Evolutionary conservation across 2,329 filamentous ascomycete genomes (phyloP).

Genomic region (Fonsecaea erecta): DNA sequence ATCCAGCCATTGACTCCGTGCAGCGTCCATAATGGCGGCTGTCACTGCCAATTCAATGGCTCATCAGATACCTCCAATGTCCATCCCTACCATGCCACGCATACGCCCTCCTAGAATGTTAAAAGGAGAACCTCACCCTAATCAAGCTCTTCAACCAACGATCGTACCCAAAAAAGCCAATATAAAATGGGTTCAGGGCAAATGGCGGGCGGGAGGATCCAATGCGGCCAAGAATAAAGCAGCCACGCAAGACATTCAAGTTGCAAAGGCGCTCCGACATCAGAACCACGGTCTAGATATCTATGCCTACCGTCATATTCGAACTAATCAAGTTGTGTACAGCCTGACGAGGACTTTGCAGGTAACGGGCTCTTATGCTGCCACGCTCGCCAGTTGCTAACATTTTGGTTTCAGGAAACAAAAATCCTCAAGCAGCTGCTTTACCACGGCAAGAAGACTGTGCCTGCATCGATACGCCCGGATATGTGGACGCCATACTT

Average conservation of each 20-base stretch:
- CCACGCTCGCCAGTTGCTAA: background rate
- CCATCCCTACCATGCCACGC: slow-evolving; percentile 36
- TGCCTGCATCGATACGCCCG: slow-evolving; percentile 61
- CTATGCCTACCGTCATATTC: slow-evolving; percentile 65
- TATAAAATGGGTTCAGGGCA: slow-evolving; percentile 48
- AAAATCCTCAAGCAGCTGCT: slow-evolving; percentile 61
- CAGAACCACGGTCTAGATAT: slow-evolving; percentile 62
- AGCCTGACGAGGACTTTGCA: slow-evolving; percentile 62
- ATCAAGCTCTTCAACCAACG: slow-evolving; percentile 31
- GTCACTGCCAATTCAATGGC: slow-evolving; percentile 31
- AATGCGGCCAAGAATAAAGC: slow-evolving; percentile 50
- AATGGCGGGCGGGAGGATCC: slow-evolving; percentile 45
- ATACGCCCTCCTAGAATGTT: slow-evolving; percentile 37
- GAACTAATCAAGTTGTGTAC: slow-evolving; percentile 68
- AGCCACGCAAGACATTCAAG: slow-evolving; percentile 45
- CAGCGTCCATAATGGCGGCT: slow-evolving; percentile 30
- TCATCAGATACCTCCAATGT: slow-evolving; percentile 31
- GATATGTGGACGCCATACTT: slow-evolving; percentile 68
- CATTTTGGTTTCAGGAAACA: slow-evolving; percentile 49
- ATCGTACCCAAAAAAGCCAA: slow-evolving; percentile 18
- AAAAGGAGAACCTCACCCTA: slow-evolving; percentile 34
- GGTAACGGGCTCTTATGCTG: slow-evolving; percentile 44
- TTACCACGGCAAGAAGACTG: slow-evolving; percentile 67
- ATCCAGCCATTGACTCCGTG: background rate
- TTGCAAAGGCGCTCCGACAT: slow-evolving; percentile 53